Evolutionary conservation across 2,329 filamentous ascomycete genomes (phyloP).

Genomic region (Hypoxylon sp.): DNA sequence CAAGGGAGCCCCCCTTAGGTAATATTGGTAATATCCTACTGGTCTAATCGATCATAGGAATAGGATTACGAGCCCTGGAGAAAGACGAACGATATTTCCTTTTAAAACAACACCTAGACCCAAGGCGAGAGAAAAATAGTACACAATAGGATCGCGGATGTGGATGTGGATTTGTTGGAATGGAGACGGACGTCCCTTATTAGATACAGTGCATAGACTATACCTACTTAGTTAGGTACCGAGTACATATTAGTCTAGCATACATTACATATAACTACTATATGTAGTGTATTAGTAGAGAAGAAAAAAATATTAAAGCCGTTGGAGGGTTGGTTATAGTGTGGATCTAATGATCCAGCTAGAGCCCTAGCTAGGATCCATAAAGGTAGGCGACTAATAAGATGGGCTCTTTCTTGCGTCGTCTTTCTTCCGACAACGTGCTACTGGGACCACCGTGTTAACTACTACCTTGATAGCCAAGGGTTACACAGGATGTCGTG

Average conservation of each 20-base stretch:
- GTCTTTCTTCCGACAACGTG: constrained; percentile 44
- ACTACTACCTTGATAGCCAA: constrained; percentile 41
- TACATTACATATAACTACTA: not conserved
- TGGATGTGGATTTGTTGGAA: constrained; percentile 23
- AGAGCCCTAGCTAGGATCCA: constrained; percentile 29
- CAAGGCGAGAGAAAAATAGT: constrained; percentile 17
- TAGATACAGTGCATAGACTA: constrained; percentile 8
- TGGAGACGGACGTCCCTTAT: constrained; percentile 24
- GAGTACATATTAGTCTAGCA: constrained; percentile 23
- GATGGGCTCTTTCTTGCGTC: constrained; percentile 31
- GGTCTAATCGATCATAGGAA: constrained; percentile 14
- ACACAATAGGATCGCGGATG: constrained; percentile 17
- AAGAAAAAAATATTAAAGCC: constrained; percentile 14
- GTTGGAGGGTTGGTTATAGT: constrained; percentile 11
- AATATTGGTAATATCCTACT: constrained; percentile 11
- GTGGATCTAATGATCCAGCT: constrained; percentile 32
- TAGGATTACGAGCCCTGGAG: constrained; percentile 17
- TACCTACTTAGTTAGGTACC: constrained; percentile 31
- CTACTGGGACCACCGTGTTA: constrained; percentile 44
- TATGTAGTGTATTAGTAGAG: not conserved
- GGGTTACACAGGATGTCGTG: constrained; percentile 35
- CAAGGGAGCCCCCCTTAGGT: not conserved
- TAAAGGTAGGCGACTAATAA: constrained; percentile 37
- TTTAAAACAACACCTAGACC: constrained; percentile 4
- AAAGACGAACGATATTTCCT: constrained; percentile 9